Evolutionary conservation across 306 rosid species (phyloP), one percentile per base, ranked within the genome.

Genomic region (Ormosia emarginata): DNA sequence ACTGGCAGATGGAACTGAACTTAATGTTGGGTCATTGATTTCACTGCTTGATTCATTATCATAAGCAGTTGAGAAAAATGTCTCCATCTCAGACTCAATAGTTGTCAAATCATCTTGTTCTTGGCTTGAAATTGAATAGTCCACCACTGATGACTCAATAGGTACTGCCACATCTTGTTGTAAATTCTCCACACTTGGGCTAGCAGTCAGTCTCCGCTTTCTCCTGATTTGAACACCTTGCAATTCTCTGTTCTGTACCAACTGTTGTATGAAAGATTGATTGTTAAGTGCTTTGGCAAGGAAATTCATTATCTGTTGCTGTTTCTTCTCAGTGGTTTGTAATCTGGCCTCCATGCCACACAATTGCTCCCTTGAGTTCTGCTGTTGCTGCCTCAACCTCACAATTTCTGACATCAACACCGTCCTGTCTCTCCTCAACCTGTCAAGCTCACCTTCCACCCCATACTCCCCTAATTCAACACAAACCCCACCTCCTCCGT

Each of bases 391-490:
- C 55, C 89, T 90, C 84, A 96, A 8, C 82, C 80, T 88, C 61
- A 88, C 89, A 37, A 93, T 79, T 52, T 96, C 98, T 2, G 89
- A 78, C 98, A 90, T 89, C 40, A 96, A 74, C 75, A 91, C 84
- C 7, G 76, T 68, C 11, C 90, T 84, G 62, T 93, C 97, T 75
- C 97, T 92, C 61, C 74, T 92, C 71, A 93, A 77, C 69, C 91
- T 83, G 7, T 91, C 91, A 18, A 93, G 70, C 63, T 96, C 94
- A 8, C 89, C 89, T 82, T 93, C 97, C 33, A 96, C 49, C 4
- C 99, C 97, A 52, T 77, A 96, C 68, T 96, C 87, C 13, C 94
- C 99, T 49, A 93, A 33, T 53, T 96, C 98, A 47, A 93, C 87
- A 80, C 91, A 92, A 36, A 85, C 83, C 8, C 84, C 86, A 29